Evolutionary conservation across 306 rosid genomes (phyloP).

Genomic region (Begonia loranthoides): DNA sequence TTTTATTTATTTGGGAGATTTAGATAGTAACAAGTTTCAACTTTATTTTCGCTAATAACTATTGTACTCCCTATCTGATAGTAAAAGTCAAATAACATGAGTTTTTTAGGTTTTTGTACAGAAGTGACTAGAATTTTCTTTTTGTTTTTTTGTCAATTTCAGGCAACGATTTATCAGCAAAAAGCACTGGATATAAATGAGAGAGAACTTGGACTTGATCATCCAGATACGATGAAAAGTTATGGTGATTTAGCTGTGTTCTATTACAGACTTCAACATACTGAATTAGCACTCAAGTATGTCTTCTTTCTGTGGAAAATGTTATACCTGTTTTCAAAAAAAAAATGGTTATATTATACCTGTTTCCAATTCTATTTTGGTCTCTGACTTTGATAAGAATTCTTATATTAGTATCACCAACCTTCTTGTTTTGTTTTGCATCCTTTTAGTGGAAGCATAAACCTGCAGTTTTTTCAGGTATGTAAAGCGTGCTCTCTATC

Average conservation of each 20-base stretch:
- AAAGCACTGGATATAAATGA: slow-evolving; percentile 96
- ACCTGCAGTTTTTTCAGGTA: slow-evolving; percentile 42
- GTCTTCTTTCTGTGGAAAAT: slow-evolving; percentile 13
- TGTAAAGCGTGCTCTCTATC: slow-evolving; percentile 94
- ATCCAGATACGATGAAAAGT: slow-evolving; percentile 99
- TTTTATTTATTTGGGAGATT: background rate
- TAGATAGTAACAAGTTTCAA: background rate
- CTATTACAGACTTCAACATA: slow-evolving; percentile 97
- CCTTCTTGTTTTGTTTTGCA: background rate
- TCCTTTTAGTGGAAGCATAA: slow-evolving; percentile 1
- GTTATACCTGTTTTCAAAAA: too few relatives aligned
- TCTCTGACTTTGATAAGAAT: too few relatives aligned
- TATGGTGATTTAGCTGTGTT: slow-evolving; percentile 99
- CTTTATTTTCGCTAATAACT: too few relatives aligned
- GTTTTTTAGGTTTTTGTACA: background rate
- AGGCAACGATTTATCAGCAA: slow-evolving; percentile 98
- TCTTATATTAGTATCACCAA: too few relatives aligned
- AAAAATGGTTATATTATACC: too few relatives aligned
- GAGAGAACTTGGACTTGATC: slow-evolving; percentile 96
- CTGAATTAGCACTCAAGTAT: slow-evolving; percentile 95
- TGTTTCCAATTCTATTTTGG: too few relatives aligned
- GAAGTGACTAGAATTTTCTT: slow-evolving; percentile 13
- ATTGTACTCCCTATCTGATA: too few relatives aligned
- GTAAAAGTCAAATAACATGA: too few relatives aligned
- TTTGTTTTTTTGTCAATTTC: slow-evolving; percentile 18